A percentile compares a stretch with the other conserved stretches of the same genome.
These are phyloP conservation scores for Rhytidhysteron rufulum DNA, from an alignment of 2,329 filamentous ascomycete species.

Conservation along the genomic window DNA sequence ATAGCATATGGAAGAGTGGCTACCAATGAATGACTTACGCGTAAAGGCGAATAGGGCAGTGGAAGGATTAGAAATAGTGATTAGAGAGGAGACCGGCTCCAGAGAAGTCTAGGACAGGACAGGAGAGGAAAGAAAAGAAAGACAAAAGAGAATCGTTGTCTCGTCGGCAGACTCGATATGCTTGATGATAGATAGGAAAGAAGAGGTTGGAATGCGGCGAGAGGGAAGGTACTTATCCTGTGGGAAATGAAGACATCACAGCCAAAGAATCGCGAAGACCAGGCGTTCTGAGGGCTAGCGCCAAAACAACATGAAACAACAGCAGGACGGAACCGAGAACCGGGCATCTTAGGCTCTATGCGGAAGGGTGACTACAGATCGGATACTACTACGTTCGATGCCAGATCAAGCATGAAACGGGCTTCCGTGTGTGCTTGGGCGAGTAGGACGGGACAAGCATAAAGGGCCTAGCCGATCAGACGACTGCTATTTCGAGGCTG, in stretches of 20 bases:
- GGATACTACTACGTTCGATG: slow-evolving; percentile 20
- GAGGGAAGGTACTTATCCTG: slow-evolving; percentile 35
- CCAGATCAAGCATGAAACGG: slow-evolving; percentile 34
- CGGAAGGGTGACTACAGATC: slow-evolving; percentile 26
- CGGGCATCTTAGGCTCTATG: slow-evolving; percentile 20
- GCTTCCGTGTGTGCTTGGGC: slow-evolving; percentile 27
- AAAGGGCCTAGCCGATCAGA: slow-evolving; percentile 16
- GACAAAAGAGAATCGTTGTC: slow-evolving; percentile 36
- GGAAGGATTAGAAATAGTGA: slow-evolving; percentile 34
- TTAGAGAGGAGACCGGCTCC: slow-evolving; percentile 46
- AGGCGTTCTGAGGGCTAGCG: slow-evolving; percentile 22
- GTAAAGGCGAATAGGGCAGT: slow-evolving; percentile 10
- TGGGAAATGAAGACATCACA: slow-evolving; percentile 22
- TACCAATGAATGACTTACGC: slow-evolving; percentile 33
- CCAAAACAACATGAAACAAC: slow-evolving; percentile 38
- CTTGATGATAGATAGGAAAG: slow-evolving; percentile 23
- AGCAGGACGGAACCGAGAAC: slow-evolving; percentile 28
- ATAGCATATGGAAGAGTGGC: slow-evolving; percentile 3
- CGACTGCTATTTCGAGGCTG: slow-evolving; percentile 21
- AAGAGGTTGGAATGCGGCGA: slow-evolving; percentile 32
- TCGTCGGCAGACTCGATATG: slow-evolving; percentile 27
- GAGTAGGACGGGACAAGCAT: slow-evolving; percentile 20
- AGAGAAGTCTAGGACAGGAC: slow-evolving; percentile 24
- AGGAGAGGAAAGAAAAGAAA: slow-evolving; percentile 32
- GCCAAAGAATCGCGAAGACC: slow-evolving; percentile 11